Percentiles rank a stretch among this genome's conserved stretches.
These are phyloP conservation scores for Knoxia roxburghii DNA, from an alignment of 257 asterid genomes.

Conservation along the genomic window DNA sequence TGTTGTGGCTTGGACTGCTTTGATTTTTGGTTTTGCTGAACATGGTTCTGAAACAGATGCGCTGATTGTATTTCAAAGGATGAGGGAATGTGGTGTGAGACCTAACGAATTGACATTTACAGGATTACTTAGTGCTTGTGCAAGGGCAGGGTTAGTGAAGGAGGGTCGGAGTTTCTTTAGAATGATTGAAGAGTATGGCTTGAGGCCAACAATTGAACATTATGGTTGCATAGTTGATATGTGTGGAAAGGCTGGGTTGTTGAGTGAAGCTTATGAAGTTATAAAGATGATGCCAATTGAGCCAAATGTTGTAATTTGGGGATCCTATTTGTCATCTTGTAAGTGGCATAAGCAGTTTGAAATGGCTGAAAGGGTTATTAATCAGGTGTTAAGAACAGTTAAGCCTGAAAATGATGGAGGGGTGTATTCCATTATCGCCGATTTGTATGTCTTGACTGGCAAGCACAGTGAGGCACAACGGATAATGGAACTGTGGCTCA, in stretches of 20 bases:
- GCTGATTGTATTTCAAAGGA: constrained; percentile 37
- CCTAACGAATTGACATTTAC: constrained; percentile 74
- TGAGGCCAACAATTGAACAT: too few species aligned
- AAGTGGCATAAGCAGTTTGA: constrained; percentile 50
- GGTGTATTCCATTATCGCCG: too few species aligned
- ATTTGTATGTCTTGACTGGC: too few species aligned
- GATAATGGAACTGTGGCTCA: constrained; percentile 42
- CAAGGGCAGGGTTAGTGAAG: constrained; percentile 43
- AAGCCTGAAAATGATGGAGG: constrained; percentile 60
- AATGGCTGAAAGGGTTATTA: constrained; percentile 53
- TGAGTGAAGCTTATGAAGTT: constrained; percentile 54
- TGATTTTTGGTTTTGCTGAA: constrained; percentile 52
- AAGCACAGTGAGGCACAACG: constrained; percentile 58
- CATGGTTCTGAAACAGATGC: constrained; percentile 44
- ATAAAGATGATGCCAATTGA: constrained; percentile 43
- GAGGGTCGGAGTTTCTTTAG: too few species aligned
- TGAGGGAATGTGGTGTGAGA: constrained; percentile 37
- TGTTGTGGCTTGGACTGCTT: constrained; percentile 61
- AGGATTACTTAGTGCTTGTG: constrained; percentile 59
- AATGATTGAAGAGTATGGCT: too few species aligned
- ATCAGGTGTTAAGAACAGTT: constrained; percentile 41
- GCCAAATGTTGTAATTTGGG: constrained; percentile 61
- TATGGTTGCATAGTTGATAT: too few species aligned
- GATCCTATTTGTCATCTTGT: constrained; percentile 59
- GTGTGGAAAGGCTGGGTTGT: constrained; percentile 55